Evolutionary conservation across 129 eudicot genomes (phyloP), one percentile per base, ranked within the genome.

Genomic region (Gnaphalium uliginosum): DNA sequence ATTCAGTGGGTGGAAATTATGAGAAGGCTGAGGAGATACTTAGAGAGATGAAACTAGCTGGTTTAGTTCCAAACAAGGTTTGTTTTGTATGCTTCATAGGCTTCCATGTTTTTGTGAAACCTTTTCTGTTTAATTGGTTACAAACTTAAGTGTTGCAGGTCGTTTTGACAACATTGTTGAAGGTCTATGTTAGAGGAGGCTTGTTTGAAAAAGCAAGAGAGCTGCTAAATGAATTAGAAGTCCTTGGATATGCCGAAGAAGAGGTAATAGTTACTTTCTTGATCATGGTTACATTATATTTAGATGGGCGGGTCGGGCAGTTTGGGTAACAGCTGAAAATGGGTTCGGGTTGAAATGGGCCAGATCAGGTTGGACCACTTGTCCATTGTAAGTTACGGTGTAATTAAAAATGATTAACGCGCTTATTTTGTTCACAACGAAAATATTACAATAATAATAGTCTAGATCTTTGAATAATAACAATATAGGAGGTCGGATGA

Each of bases 171-270:
- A 90, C 95, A 57, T 85, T 93, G 61, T 77, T 93, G 73, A 93
- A 93, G 83, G 98, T 90, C 65, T 93, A 93, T 81, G 98, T 88
- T 64, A 85, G 82, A 86, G 95, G 90, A 39, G 95, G 95, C 25
- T 83, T 93, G 83, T 90, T 88, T 75, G 96, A 93, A 39, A 90
- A 90, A 69, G 79, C 96, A 61, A 93, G 90, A 76, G 87, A 75
- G 75, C 80, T 93, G 54, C 76, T 93, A 48, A 48, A 69, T 79
- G 92, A 93, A 71, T 76, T 93, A 67, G 92, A 93, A 80, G 80
- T 86, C 87, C 61, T 78, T 68, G 98, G 98, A 39, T 85, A 88
- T 85, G 96, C 96, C 15, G 78, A 87, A 79, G 94, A 86, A 82
- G 98, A 93, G 96, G 98, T 93, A 84, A 65, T 30, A 17, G 39